phyloP scores from a whole-genome alignment of 768 basidiomycete species.

The Auricularia sp. region DNA sequence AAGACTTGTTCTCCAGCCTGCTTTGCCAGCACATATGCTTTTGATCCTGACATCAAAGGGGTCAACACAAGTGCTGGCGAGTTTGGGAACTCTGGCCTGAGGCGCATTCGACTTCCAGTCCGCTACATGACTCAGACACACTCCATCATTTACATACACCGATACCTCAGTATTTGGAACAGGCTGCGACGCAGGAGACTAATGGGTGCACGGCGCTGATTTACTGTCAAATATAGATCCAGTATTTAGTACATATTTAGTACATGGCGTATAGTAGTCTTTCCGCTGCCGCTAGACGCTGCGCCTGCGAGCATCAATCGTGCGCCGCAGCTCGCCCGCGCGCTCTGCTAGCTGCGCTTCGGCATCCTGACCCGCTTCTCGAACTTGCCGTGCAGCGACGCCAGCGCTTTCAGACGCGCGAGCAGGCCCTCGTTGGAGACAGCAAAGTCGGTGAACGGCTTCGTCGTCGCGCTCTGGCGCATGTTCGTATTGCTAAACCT shows the following conservation, averaged over 20 bases:
- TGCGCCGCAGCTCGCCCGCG: slow-evolving; percentile 69
- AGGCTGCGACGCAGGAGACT: background rate
- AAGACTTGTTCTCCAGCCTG: slow-evolving; percentile 24
- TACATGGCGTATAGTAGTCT: too few species aligned
- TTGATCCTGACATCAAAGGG: slow-evolving; percentile 16
- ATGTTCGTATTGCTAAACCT: too few species aligned
- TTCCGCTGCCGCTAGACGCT: slow-evolving; percentile 91
- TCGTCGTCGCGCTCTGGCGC: slow-evolving; percentile 75
- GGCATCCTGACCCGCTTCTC: slow-evolving; percentile 70
- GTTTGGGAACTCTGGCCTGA: slow-evolving; percentile 23
- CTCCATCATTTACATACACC: slow-evolving; percentile 19
- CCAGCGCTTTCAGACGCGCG: slow-evolving; percentile 72
- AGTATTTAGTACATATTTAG: too few species aligned
- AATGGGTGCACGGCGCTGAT: too few species aligned
- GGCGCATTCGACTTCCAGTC: slow-evolving; percentile 19
- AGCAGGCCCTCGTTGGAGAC: slow-evolving; percentile 94
- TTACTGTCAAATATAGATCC: too few species aligned
- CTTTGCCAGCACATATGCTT: slow-evolving; percentile 17
- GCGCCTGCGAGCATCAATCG: slow-evolving; percentile 79
- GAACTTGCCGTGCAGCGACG: slow-evolving; percentile 75
- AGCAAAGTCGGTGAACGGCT: slow-evolving; percentile 86
- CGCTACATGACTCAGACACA: slow-evolving; percentile 22
- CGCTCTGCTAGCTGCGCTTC: slow-evolving; percentile 66
- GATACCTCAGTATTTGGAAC: slow-evolving; percentile 6
- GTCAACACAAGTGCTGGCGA: slow-evolving; percentile 21